Conservation (phyloP, 371 early-diverging fungal genomes). For the Antonospora locustae region DNA sequence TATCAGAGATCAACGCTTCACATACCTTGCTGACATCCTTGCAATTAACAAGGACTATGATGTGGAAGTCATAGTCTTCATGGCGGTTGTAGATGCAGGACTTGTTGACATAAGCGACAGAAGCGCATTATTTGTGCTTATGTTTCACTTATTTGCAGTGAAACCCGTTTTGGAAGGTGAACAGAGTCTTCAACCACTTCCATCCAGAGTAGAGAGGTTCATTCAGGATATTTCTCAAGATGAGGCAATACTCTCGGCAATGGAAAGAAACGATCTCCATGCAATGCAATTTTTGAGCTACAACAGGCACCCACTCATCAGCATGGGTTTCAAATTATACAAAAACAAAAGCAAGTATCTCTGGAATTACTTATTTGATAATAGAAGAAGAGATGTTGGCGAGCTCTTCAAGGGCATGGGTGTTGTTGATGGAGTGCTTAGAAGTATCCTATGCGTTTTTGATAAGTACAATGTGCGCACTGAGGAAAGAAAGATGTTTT, state of each 20-base stretch:
- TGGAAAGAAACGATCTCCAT: constrained; percentile 9
- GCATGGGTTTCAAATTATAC: constrained; percentile 13
- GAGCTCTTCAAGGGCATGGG: constrained; percentile 43
- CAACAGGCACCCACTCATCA: constrained; percentile 6
- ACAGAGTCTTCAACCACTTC: constrained; percentile 1
- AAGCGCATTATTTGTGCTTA: constrained; percentile 13
- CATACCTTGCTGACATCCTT: constrained; percentile 35
- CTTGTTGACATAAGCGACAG: constrained; percentile 8
- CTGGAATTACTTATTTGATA: constrained; percentile 15
- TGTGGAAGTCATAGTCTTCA: constrained; percentile 30
- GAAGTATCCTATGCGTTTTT: constrained; percentile 20
- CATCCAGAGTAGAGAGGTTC: background rate
- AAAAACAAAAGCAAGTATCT: constrained; percentile 1
- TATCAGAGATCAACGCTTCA: background rate
- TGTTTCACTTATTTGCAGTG: constrained; percentile 42
- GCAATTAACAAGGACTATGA: constrained; percentile 32
- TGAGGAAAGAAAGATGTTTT: constrained; percentile 7
- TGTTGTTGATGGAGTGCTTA: constrained; percentile 31
- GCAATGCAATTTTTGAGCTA: background rate
- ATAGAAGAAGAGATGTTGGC: constrained; percentile 38
- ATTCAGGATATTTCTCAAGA: too few relatives aligned
- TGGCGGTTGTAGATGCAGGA: constrained; percentile 12
- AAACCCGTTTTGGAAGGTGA: constrained; percentile 8
- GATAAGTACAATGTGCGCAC: constrained; percentile 27
- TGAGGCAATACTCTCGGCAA: constrained; percentile 1